A percentile compares a stretch with the other conserved stretches of the same genome.
Conservation (phyloP, 352 stramenopile genomes). For the Sclerospora graminicola region DNA sequence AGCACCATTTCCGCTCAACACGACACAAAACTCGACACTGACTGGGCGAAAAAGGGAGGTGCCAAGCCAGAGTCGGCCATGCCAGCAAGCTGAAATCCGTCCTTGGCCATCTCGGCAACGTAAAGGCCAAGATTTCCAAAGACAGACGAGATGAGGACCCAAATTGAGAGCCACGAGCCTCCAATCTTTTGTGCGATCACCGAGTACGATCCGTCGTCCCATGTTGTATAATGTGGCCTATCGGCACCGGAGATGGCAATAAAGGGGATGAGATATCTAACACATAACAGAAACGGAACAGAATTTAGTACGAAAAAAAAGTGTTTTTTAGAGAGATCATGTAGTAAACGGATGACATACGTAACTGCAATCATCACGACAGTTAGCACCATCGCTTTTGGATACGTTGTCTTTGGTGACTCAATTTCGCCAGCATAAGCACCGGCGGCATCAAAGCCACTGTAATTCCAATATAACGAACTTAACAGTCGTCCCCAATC, state of each 20-base stretch:
- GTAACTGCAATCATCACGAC: constrained; percentile 71
- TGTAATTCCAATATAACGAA: constrained; percentile 79
- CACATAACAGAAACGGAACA: background rate
- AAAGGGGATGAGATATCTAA: constrained; percentile 57
- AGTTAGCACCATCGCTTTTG: constrained; percentile 63
- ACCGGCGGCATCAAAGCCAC: constrained; percentile 60
- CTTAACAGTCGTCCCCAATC: constrained; percentile 58
- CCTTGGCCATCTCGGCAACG: constrained; percentile 75
- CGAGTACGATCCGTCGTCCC: constrained; percentile 70
- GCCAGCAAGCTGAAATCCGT: constrained; percentile 68
- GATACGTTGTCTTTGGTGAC: constrained; percentile 59
- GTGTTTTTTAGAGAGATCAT: too few species aligned
- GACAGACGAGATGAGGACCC: constrained; percentile 65
- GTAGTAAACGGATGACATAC: constrained; percentile 23
- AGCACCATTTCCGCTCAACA: background rate
- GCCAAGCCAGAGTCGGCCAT: constrained; percentile 78
- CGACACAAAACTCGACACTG: constrained; percentile 11
- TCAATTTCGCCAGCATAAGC: constrained; percentile 69
- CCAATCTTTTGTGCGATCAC: constrained; percentile 55
- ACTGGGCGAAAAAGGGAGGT: constrained; percentile 67
- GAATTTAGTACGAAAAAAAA: background rate
- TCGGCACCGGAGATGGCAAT: constrained; percentile 54
- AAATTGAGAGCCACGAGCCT: constrained; percentile 60
- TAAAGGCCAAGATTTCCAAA: constrained; percentile 76
- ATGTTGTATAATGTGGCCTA: constrained; percentile 63